These are phyloP conservation scores for Pseudopyricularia javanii DNA, from an alignment of 2,329 filamentous ascomycete species.

Conservation along the genomic window DNA sequence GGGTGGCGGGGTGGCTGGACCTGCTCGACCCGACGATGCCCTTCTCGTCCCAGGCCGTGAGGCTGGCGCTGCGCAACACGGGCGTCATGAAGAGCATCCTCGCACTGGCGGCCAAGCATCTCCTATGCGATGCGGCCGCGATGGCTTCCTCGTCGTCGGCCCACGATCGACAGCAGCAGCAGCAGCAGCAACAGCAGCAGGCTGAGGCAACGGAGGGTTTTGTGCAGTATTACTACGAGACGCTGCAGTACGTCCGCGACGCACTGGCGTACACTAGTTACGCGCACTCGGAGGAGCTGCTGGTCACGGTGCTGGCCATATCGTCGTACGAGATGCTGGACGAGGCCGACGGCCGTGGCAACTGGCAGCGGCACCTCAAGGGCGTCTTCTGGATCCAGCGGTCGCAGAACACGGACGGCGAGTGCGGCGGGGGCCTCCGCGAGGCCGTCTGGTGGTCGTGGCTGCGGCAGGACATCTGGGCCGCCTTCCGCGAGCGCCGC, in stretches of 20 bases:
- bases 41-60: constrained; percentile 68
- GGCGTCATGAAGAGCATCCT: constrained; percentile 10
- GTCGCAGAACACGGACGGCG: constrained; percentile 48
- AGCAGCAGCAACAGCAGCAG: background rate
- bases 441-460: constrained; percentile 54
- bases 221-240: constrained; percentile 49
- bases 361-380: constrained; percentile 50
- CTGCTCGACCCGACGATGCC: constrained; percentile 75
- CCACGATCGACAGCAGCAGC: background rate
- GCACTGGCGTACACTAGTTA: constrained; percentile 47
- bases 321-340: constrained; percentile 58
- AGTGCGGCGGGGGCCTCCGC: constrained; percentile 40
- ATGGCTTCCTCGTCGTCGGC: no score
- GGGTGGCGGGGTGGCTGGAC: constrained; percentile 10
- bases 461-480: constrained; percentile 54
- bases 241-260: constrained; percentile 46
- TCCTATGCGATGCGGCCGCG: no score
- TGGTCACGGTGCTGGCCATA: constrained; percentile 47
- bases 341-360: background rate
- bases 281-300: constrained; percentile 41
- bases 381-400: constrained; percentile 55
- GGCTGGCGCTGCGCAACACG: constrained; percentile 4
- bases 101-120: constrained; percentile 4
- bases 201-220: constrained; percentile 15
- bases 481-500: constrained; percentile 45